Evolutionary conservation across 495 filamentous ascomycete genomes (phyloP), one percentile per base, ranked within the genome.

Genomic region (Aeminium ludgeri): DNA sequence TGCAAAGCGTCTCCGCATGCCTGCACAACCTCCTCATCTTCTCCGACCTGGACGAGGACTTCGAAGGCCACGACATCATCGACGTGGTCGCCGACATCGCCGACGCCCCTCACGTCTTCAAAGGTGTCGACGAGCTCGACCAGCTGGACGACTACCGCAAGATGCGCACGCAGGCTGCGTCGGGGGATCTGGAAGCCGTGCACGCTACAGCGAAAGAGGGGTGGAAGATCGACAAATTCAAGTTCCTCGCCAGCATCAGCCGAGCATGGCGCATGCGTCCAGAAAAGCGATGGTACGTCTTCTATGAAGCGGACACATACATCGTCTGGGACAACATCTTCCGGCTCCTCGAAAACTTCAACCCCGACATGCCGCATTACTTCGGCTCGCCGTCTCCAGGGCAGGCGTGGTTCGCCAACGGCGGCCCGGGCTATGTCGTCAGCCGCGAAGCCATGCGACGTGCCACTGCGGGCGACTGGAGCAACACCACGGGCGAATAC

Each of bases 211-310:
- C 20, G 34, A 23, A 28, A 6, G 13, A 55, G 19, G 77, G 70
- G 15, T 82, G 76, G 75, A 65, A 63, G 39, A 59, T 78, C 11
- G 76, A 82, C 56, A 78, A 77, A 52, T 80, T 72, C 65, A 82
- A 80, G 55, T 80, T 80, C 51, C 59, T 82, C 5, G 72, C 74
- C 3, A 74, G 75, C 63, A 64, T 79, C 45, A 64, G 71, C 31
- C 59, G 69, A 20, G 68, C 73, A 15, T 68, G 67, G 51, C 50
- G 54, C 20, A 56, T 63, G 54, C 56, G 59, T 10, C 66, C 67
- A n/a, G 53, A 65, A 10, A 64, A 60, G 12, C 64, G 71, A 29
- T 82, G 74, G 74, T 82, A 72, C 48, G 65, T 80, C 33, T 79
- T 80, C 54, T 67, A 76, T 51, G 76, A 80, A 45, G 70, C 71